Percentiles rank a stretch among this genome's conserved stretches.
phyloP scores from a whole-genome alignment of 305 asterid species.

The Rubia balearica region DNA sequence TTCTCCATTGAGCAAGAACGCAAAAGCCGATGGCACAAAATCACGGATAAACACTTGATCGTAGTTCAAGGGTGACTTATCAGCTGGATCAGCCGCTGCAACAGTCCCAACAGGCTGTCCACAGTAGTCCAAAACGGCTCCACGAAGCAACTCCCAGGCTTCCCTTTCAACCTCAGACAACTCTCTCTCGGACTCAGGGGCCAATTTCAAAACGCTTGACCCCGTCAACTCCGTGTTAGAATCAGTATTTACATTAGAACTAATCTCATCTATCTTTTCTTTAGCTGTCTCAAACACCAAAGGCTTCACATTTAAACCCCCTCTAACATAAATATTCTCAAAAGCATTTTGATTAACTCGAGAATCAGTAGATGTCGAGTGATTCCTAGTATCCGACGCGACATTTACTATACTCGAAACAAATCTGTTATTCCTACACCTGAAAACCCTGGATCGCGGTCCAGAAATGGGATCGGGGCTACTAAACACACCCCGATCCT shows the following conservation, averaged over 20 bases:
- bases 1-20: conserved; percentile 75
- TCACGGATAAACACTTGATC: conserved; percentile 76
- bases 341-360: conserved; percentile 20
- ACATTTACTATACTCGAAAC: conserved; percentile 19
- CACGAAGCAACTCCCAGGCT: conserved; percentile 67
- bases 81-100: conserved; percentile 63
- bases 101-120: conserved; percentile 68
- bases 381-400: conserved; percentile 30
- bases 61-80: conserved; percentile 57
- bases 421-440: conserved; percentile 13
- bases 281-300: conserved; percentile 23
- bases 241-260: conserved; percentile 25
- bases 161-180: conserved; percentile 54
- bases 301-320: conserved; percentile 31
- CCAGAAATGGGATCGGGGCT: conserved; percentile 23
- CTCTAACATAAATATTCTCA: conserved; percentile 29
- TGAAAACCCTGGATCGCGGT: conserved; percentile 20
- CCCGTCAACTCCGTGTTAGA: conserved; percentile 16
- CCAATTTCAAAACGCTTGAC: conserved; percentile 26
- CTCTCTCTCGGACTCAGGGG: conserved; percentile 21
- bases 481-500: conserved; percentile 22
- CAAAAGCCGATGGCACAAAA: conserved; percentile 78
- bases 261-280: neutral
- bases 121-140: conserved; percentile 55
- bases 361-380: conserved; percentile 32